Evolutionary conservation across 148 eudicot genomes (phyloP), one percentile per base, ranked within the genome.

Genomic region (Mesembryanthemum crystallinum): DNA sequence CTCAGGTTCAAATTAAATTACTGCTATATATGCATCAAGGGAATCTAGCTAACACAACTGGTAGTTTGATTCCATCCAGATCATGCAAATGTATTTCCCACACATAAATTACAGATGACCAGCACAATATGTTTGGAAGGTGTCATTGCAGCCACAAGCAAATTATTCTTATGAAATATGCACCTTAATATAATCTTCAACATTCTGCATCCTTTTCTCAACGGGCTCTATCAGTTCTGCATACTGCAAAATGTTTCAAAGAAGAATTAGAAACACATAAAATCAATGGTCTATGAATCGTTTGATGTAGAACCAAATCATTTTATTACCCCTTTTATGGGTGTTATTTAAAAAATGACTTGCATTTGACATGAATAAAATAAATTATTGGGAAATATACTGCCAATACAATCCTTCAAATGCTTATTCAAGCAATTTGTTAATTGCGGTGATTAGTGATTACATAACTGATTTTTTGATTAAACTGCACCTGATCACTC

Each of bases 171-270:
- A 75, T 32, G 28, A 3, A 60, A 18, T 21, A 49, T 9, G 37
- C 85, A 92, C 97, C 97, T 92, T 87, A 43, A 92, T 87, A 64
- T 80, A 92, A 37, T 89, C 88, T 84, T 87, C 83, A 39, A 95
- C 91, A 57, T 87, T 88, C 66, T 73, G 83, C 87, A 83, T 89
- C 85, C 99, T 87, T 67, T 78, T 85, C 68, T 86, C 90, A 74
- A 92, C 74, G 30, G 97, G 91, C 84, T 89, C 81, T 76, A 95
- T 95, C 66, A 95, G 80, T 80, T 95, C 91, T 75, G 89, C 80
- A 79, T 81, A 95, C 99, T 94, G 87, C 89, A 85, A 86, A 77
- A 29, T 1, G 32, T 21, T 59, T 67, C 64, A 65, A 64, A 29
- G 45, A 68, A 55, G 49, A 32, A 61, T 60, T 35, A 60, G 27